Evolutionary conservation across 768 basidiomycete genomes (phyloP).

Genomic region (Tricholoma sp.): DNA sequence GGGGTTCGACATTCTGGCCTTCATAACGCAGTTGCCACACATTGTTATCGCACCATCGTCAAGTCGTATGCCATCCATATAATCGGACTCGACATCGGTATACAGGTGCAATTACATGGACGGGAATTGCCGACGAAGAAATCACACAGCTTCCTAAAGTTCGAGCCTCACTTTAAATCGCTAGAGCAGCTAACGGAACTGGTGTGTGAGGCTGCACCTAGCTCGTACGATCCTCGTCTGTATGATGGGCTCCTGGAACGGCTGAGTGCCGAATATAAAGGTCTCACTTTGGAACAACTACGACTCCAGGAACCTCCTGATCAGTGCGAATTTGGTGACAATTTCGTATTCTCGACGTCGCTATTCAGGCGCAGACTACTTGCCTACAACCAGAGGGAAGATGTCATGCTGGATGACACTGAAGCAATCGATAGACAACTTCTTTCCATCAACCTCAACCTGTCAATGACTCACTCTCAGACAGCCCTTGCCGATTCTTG

Average conservation of each 20-base stretch:
- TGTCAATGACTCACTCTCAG: slow-evolving; percentile 81
- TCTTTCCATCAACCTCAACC: slow-evolving; percentile 78
- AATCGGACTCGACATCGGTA: slow-evolving; percentile 68
- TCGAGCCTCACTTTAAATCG: slow-evolving; percentile 52
- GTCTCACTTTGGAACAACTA: slow-evolving; percentile 61
- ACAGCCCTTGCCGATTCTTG: slow-evolving; percentile 71
- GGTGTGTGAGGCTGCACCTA: slow-evolving; percentile 63
- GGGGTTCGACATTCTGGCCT: slow-evolving; percentile 47
- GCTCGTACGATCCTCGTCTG: slow-evolving; percentile 66
- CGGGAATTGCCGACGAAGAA: slow-evolving; percentile 34
- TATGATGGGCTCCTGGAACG: slow-evolving; percentile 55
- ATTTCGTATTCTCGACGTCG: slow-evolving; percentile 65
- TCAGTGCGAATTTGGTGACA: slow-evolving; percentile 76
- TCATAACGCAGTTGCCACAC: slow-evolving; percentile 55
- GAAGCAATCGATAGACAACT: slow-evolving; percentile 54
- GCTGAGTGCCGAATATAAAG: slow-evolving; percentile 48
- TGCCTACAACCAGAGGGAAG: slow-evolving; percentile 36
- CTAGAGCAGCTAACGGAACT: slow-evolving; percentile 64
- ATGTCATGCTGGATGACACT: slow-evolving; percentile 35
- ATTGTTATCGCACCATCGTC: slow-evolving; percentile 64
- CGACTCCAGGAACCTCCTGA: slow-evolving; percentile 54
- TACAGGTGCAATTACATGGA: slow-evolving; percentile 42
- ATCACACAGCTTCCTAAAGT: slow-evolving; percentile 54
- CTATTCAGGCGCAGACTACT: slow-evolving; percentile 59
- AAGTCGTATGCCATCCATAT: slow-evolving; percentile 77